A percentile compares a stretch with the other conserved stretches of the same genome.
phyloP scores from a whole-genome alignment of 2,329 filamentous ascomycete genomes.

The Epichloe uncinata region DNA sequence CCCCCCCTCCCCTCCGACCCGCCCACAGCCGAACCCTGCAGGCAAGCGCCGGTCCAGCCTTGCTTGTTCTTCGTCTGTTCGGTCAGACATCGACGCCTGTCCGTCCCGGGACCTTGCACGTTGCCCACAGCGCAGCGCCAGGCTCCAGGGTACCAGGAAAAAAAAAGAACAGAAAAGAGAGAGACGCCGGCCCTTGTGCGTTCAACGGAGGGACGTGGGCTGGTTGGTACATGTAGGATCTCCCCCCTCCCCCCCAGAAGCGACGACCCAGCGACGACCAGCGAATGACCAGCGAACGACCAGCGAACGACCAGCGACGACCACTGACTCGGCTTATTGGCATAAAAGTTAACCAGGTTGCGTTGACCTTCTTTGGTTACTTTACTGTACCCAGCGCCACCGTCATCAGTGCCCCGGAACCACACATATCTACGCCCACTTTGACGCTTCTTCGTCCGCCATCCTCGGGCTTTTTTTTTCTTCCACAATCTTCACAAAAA shows the following conservation, averaged over 20 bases:
- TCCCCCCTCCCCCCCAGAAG: background rate
- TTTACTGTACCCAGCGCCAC: conserved; percentile 1
- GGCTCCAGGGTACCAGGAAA: background rate
- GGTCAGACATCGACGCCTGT: background rate
- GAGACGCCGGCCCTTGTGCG: background rate
- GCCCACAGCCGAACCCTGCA: conserved; percentile 7
- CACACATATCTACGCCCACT: conserved; percentile 3
- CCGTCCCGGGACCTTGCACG: background rate
- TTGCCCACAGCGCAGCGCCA: conserved; percentile 1
- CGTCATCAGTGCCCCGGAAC: conserved; percentile 2
- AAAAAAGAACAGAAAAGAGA: no score
- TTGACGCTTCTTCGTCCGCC: background rate
- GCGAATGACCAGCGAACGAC: background rate
- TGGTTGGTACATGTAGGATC: background rate
- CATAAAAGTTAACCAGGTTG: background rate
- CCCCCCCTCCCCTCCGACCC: conserved; percentile 1
- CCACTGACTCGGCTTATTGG: conserved; percentile 5
- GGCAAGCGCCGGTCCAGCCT: conserved; percentile 6
- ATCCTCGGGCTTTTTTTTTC: conserved; percentile 1
- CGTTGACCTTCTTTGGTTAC: background rate
- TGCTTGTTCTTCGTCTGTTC: conserved; percentile 3
- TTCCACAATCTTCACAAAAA: conserved; percentile 1
- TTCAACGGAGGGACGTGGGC: background rate
- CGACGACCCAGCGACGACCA: no score
- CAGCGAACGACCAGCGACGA: background rate